Evolutionary conservation across 2,329 filamentous ascomycete species (phyloP).

Genomic region (Colletotrichum siamense): DNA sequence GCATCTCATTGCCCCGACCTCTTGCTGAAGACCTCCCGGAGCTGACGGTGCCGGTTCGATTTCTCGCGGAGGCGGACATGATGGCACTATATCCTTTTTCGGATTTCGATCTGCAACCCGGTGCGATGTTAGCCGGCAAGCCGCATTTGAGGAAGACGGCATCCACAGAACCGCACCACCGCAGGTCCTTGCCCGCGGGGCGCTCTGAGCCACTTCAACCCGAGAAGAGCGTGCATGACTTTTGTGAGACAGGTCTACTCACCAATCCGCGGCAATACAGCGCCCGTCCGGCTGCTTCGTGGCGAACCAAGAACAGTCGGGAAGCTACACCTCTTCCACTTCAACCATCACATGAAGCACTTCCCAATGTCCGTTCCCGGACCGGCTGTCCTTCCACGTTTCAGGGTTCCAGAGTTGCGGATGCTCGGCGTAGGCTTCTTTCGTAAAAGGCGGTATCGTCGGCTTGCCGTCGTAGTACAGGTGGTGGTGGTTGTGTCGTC

Average conservation of each 20-base stretch:
- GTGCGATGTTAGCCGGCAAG: constrained; percentile 30
- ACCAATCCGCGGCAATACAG: constrained; percentile 40
- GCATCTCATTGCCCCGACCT: constrained; percentile 48
- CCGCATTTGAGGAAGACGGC: constrained; percentile 23
- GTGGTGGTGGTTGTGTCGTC: constrained; percentile 12
- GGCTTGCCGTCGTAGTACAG: constrained; percentile 5
- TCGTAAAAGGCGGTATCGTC: constrained; percentile 1
- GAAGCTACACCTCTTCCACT: constrained; percentile 38
- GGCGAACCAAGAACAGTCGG: constrained; percentile 23
- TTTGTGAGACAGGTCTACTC: constrained; percentile 43
- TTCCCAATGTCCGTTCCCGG: constrained; percentile 35
- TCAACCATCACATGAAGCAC: constrained; percentile 43
- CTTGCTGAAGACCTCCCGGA: constrained; percentile 59
- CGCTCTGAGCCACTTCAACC: constrained; percentile 22
- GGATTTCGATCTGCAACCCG: constrained; percentile 25
- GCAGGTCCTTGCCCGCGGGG: constrained; percentile 13
- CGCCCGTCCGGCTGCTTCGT: constrained; percentile 23
- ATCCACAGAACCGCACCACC: constrained; percentile 26
- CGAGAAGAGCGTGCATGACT: constrained; percentile 23
- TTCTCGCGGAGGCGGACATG: constrained; percentile 66
- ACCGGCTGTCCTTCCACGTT: constrained; percentile 27
- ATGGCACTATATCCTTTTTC: constrained; percentile 43
- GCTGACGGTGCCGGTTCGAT: constrained; percentile 64
- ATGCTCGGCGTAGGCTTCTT: not conserved
- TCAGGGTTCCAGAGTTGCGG: constrained; percentile 19